Base-by-base conservation (phyloP, 352 stramenopile species). In the Phytopythium kandeliae region DNA sequence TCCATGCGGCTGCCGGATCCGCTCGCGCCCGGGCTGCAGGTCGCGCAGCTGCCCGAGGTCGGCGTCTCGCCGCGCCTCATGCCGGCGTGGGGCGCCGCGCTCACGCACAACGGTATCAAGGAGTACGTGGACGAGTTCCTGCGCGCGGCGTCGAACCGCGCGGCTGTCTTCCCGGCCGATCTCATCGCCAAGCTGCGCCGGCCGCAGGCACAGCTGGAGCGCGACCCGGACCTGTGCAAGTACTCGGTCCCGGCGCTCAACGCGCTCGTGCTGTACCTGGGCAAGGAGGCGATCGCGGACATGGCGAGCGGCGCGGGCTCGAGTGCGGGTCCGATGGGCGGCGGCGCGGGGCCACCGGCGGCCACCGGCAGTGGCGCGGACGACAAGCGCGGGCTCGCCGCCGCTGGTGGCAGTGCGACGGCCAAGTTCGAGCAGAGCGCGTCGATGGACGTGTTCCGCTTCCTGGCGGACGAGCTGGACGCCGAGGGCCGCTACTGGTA, bases 21-120 rank as follows among this genome's bases (percentile, higher is more conserved):
- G 11, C 97, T 99, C 58, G 98, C 95, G 28, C 84, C 97, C 41
- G 97, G 98, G 44, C 89, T 99, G 7, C 98, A 99, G 65, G 96
- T 99, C 22, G 92, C 98, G 58, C 78, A 97, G 45, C 78, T 99
- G 13, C 94, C 96, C 24, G 96, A 99, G 71, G 97, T 99, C 55
- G 86, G 82, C 48, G 74, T 97, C 41, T 89, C 92, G 48, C 97
- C 97, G 22, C 76, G 90, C 1, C 84, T 99, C 30, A 88, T 98
- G 58, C 96, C 89, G 40, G 96, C 98, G 40, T 97, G 97, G 77
- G 72, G 92, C 31, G 86, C 81, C 17, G 94, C 96, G n/a, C 86
- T 99, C 35, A 80, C 89, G 17, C 72, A 86, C 59, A 93, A 88
- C 54, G 67, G 61, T 19, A 89, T 99, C 58, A 94, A 96, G 58